Percentiles rank a stretch among this genome's conserved stretches.
phyloP scores from a whole-genome alignment of 768 basidiomycete genomes.

The Gyrodon lividus region DNA sequence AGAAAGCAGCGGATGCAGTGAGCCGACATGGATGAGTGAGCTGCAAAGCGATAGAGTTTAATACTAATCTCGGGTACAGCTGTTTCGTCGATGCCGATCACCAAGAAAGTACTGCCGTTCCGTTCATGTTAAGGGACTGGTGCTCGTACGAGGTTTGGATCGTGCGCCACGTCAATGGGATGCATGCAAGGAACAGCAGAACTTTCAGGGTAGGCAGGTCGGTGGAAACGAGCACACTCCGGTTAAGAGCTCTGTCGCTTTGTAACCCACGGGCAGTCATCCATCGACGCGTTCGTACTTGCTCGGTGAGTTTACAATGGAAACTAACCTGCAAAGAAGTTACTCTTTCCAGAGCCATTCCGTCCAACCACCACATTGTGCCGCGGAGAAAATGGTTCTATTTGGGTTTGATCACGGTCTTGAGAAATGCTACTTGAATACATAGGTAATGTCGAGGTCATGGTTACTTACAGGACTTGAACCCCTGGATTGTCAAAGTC shows the following conservation, averaged over 20 bases:
- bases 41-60: too few relatives aligned
- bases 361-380: constrained; percentile 97
- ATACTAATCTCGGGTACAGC: too few relatives aligned
- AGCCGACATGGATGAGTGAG: too few relatives aligned
- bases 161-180: too few relatives aligned
- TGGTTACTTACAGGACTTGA: constrained; percentile 83
- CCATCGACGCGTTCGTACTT: background rate
- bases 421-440: constrained; percentile 9
- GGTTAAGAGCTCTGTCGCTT: too few relatives aligned
- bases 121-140: too few relatives aligned
- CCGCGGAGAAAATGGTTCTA: constrained; percentile 90
- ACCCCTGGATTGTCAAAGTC: constrained; percentile 88
- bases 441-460: background rate
- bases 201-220: too few relatives aligned
- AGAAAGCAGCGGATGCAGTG: background rate
- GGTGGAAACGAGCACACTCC: too few relatives aligned
- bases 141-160: too few relatives aligned
- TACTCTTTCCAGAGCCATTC: constrained; percentile 98
- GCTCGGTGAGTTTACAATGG: background rate
- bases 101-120: too few relatives aligned
- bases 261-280: background rate
- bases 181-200: too few relatives aligned
- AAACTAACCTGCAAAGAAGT: constrained; percentile 89
- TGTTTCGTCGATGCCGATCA: too few relatives aligned
- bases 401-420: constrained; percentile 88